Evolutionary conservation across 768 basidiomycete species (phyloP).

Genomic region (Tulasnella sp.): DNA sequence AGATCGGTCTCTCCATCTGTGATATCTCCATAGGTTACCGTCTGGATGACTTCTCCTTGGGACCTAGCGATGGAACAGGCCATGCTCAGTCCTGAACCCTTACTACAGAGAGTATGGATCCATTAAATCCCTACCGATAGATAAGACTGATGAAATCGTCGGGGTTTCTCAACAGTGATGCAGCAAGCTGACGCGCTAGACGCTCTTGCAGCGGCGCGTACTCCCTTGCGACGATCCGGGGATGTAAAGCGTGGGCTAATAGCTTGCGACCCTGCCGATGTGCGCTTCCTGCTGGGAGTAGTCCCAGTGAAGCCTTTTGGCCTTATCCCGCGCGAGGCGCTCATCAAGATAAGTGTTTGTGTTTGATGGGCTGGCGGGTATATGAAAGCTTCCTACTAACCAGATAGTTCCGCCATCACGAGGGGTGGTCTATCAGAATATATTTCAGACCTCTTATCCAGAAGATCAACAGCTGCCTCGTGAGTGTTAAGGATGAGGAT

Average conservation of each 20-base stretch:
- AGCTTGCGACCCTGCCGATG: slow-evolving; percentile 1
- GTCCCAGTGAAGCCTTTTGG: too few relatives aligned
- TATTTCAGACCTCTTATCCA: slow-evolving; percentile 33
- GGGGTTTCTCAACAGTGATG: not conserved
- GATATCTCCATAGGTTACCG: slow-evolving; percentile 27
- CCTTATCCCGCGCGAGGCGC: too few relatives aligned
- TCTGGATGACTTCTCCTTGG: slow-evolving; percentile 25
- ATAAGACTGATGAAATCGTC: slow-evolving; percentile 3
- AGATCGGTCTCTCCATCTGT: slow-evolving; percentile 26
- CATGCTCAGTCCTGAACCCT: too few relatives aligned
- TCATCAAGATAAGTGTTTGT: too few relatives aligned
- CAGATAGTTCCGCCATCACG: slow-evolving; percentile 19
- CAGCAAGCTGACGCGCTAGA: not conserved
- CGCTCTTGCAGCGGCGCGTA: not conserved
- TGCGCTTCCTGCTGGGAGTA: too few relatives aligned
- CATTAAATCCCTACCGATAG: slow-evolving; percentile 4
- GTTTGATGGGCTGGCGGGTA: not conserved
- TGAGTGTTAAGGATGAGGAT: slow-evolving; percentile 31
- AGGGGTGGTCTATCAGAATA: slow-evolving; percentile 31
- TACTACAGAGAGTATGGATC: too few relatives aligned
- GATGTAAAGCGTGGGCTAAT: slow-evolving; percentile 6
- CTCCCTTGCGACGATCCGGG: not conserved
- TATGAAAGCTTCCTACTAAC: slow-evolving; percentile 7
- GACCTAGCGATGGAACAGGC: slow-evolving; percentile 25
- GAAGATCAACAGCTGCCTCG: slow-evolving; percentile 30